Evolutionary conservation across 179 eudicot species (phyloP).

Genomic region (Silene coronaria): DNA sequence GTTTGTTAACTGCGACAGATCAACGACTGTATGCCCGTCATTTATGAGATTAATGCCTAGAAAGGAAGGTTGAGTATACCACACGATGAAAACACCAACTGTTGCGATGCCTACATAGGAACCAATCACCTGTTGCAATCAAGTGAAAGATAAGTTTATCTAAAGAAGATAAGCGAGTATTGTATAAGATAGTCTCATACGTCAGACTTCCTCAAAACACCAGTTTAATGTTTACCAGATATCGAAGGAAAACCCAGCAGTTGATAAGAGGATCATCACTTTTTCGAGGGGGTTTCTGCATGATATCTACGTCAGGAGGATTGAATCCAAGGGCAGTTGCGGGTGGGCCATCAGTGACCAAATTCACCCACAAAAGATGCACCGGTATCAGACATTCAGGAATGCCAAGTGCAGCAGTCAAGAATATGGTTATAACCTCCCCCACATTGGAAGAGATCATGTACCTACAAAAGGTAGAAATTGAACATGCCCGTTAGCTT

Average conservation of each 20-base stretch:
- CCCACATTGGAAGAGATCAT: constrained; percentile 96
- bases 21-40: constrained; percentile 75
- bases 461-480: no score
- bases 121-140: constrained; percentile 93
- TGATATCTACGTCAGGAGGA: constrained; percentile 77
- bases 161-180: no score
- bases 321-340: constrained; percentile 96
- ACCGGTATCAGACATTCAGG: constrained; percentile 91
- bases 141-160: no score
- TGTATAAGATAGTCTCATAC: no score
- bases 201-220: no score
- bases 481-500: no score
- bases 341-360: constrained; percentile 95
- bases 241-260: constrained; percentile 74
- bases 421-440: constrained; percentile 81
- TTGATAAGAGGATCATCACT: constrained; percentile 72
- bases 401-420: constrained; percentile 81
- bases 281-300: constrained; percentile 82
- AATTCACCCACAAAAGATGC: constrained; percentile 89
- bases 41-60: constrained; percentile 53
- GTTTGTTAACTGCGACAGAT: constrained; percentile 56
- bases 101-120: constrained; percentile 84
- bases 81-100: constrained; percentile 71
- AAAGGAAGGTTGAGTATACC: constrained; percentile 82
- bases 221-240: constrained; percentile 58